A percentile compares a stretch with the other conserved stretches of the same genome.
phyloP scores from a whole-genome alignment of 2,329 filamentous ascomycete species.

The Pseudopyrenochaeta lycopersici region DNA sequence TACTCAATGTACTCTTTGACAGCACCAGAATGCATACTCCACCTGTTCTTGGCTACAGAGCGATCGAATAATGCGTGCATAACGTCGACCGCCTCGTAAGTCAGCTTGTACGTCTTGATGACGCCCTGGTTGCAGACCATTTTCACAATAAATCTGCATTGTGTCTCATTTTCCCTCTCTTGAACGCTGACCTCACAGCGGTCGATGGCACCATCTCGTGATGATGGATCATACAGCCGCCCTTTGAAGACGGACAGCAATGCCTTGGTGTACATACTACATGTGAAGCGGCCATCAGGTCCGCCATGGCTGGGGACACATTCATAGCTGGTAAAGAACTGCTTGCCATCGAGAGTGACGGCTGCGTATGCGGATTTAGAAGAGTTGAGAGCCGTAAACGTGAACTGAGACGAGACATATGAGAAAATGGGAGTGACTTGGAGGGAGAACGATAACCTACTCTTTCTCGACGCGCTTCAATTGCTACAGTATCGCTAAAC shows the following conservation, averaged over 20 bases:
- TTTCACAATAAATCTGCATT: conserved; percentile 77
- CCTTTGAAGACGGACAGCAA: conserved; percentile 79
- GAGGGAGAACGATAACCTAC: conserved; percentile 53
- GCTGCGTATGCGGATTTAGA: conserved; percentile 83
- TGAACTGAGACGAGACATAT: conserved; percentile 58
- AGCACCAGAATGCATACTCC: conserved; percentile 76
- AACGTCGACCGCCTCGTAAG: conserved; percentile 77
- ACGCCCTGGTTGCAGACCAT: conserved; percentile 79
- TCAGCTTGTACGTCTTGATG: conserved; percentile 78
- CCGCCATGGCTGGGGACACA: conserved; percentile 59
- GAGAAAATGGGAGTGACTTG: conserved; percentile 20
- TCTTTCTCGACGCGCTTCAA: conserved; percentile 75
- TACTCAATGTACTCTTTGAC: conserved; percentile 81
- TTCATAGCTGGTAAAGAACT: conserved; percentile 78
- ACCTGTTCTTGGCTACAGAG: conserved; percentile 71
- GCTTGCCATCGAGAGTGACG: conserved; percentile 71
- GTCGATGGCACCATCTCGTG: conserved; percentile 75
- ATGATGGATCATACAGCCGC: conserved; percentile 69
- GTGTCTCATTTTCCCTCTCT: conserved; percentile 71
- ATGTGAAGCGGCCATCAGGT: conserved; percentile 69
- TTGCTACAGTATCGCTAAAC: conserved; percentile 80
- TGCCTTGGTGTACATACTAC: conserved; percentile 74
- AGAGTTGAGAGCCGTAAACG: conserved; percentile 78
- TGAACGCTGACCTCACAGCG: conserved; percentile 78
- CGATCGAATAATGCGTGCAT: conserved; percentile 79